Evolutionary conservation across 352 stramenopile genomes (phyloP), one percentile per base, ranked within the genome.

Genomic region (Aphanomyces stellatus): DNA sequence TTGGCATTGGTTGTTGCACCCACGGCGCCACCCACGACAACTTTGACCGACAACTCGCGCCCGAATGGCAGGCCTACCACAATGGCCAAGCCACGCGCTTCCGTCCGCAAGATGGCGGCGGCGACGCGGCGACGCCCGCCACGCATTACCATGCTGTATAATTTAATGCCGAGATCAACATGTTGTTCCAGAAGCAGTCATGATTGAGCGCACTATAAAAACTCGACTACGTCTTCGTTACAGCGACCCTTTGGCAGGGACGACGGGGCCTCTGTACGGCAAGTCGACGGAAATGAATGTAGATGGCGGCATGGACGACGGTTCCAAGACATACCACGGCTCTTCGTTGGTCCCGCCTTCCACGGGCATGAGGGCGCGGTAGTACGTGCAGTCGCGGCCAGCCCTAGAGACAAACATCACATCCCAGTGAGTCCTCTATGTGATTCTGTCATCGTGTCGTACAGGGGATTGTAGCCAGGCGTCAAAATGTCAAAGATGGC

Each of bases 401-500:
- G 6, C 37, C 37, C 60, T 67, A 43, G 11, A 27, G 2, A 55
- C 28, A 19, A 30, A 63, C 28, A 22, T 53, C 6, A 10, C 11
- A 51, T 11, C 56, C 5, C 25, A n/a, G 15, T 28, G 51, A 7
- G n/a, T 57, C 27, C 1, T 19, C 19, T 17, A 31, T 48, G 24
- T 33, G 17, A 28, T 13, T 24, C 28, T 4, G 19, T 27, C 6
- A 35, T 31, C n/a, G 27, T 24, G 42, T 27, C 49, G 8, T 67
- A 67, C 60, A 49, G 27, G 8, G 60, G 60, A 53, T 91, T 78
- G 70, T 94, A 94, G 7, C 83, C 83, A 25, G 85, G 85, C 28
- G 83, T 92, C 55, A 94, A 80, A 60, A 94, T 90, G 77, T 94
- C 85, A 40, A 94, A 81, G 65, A 94, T 90, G 4, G 85, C 85